These are phyloP conservation scores for Metschnikowia gruessii DNA, from an alignment of 805 yeast species.

Conservation along the genomic window DNA sequence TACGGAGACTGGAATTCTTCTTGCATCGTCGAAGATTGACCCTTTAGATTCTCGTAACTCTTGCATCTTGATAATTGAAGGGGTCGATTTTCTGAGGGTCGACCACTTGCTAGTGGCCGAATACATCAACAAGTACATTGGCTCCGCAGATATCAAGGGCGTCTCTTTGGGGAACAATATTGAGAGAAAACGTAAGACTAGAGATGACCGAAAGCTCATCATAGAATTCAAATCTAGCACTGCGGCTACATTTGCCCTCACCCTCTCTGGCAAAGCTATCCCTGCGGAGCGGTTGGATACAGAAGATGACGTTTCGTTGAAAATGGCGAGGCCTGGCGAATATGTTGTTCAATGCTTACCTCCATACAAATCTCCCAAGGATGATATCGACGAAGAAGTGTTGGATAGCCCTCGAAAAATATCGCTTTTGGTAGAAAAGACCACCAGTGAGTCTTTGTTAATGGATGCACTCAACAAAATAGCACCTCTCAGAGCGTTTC, in stretches of 20 bases:
- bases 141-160: slow-evolving; percentile 40
- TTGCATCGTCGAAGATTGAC: slow-evolving; percentile 35
- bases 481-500: slow-evolving; percentile 41
- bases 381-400: slow-evolving; percentile 27
- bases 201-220: slow-evolving; percentile 39
- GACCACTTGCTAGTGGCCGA: slow-evolving; percentile 42
- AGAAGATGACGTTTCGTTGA: slow-evolving; percentile 6
- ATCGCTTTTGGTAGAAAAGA: slow-evolving; percentile 46
- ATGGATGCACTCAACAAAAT: slow-evolving; percentile 39
- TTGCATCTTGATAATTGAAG: slow-evolving; percentile 30
- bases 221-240: slow-evolving; percentile 50
- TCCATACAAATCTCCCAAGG: slow-evolving; percentile 17
- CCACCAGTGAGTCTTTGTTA: slow-evolving; percentile 43
- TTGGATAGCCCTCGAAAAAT: slow-evolving; percentile 48
- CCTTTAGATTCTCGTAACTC: slow-evolving; percentile 38
- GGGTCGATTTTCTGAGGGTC: slow-evolving; percentile 31
- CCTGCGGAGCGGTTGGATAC: slow-evolving; percentile 26
- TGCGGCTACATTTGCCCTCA: slow-evolving; percentile 53
- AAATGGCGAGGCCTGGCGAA: slow-evolving; percentile 34
- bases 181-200: slow-evolving; percentile 34
- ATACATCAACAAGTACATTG: slow-evolving; percentile 44
- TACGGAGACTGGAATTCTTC: slow-evolving; percentile 28
- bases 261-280: slow-evolving; percentile 37
- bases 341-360: slow-evolving; percentile 31
- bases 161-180: slow-evolving; percentile 34